A percentile compares a stretch with the other conserved stretches of the same genome.
Evolutionary conservation across 495 filamentous ascomycete species (phyloP).

Genomic region (Hypoxylon lienhwacheense): DNA sequence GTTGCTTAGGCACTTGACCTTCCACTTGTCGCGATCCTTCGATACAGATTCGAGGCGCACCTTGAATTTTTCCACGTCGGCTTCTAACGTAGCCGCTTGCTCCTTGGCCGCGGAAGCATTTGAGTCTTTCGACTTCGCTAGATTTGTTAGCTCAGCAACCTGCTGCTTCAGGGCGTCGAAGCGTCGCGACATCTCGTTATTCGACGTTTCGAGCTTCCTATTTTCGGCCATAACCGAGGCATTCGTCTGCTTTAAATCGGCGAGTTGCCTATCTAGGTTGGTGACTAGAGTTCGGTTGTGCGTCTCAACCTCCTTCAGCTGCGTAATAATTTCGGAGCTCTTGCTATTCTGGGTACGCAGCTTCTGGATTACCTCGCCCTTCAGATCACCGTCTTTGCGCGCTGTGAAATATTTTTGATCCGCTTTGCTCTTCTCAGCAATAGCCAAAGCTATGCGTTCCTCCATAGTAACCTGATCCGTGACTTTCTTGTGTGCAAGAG

Average conservation of each 20-base stretch:
- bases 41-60: constrained; percentile 71
- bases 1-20: constrained; percentile 75
- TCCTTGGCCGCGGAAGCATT: constrained; percentile 62
- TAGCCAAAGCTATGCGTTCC: constrained; percentile 72
- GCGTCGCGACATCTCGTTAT: constrained; percentile 65
- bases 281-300: constrained; percentile 61
- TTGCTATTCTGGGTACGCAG: constrained; percentile 80
- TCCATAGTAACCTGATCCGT: constrained; percentile 72
- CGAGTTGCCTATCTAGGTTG: constrained; percentile 87
- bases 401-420: constrained; percentile 97
- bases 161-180: constrained; percentile 76
- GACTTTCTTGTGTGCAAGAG: constrained; percentile 82
- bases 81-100: constrained; percentile 60
- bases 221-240: constrained; percentile 65
- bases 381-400: constrained; percentile 87
- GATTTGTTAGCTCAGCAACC: constrained; percentile 69
- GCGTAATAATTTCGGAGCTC: constrained; percentile 88
- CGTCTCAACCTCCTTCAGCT: constrained; percentile 86
- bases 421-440: constrained; percentile 90
- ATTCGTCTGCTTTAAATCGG: constrained; percentile 76
- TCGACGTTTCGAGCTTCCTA: constrained; percentile 68
- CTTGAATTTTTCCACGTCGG: constrained; percentile 71
- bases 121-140: constrained; percentile 73
- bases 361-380: constrained; percentile 73
- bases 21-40: constrained; percentile 79